Base-by-base conservation (phyloP, 108 stramenopile species). In the Fistulifera solaris region DNA sequence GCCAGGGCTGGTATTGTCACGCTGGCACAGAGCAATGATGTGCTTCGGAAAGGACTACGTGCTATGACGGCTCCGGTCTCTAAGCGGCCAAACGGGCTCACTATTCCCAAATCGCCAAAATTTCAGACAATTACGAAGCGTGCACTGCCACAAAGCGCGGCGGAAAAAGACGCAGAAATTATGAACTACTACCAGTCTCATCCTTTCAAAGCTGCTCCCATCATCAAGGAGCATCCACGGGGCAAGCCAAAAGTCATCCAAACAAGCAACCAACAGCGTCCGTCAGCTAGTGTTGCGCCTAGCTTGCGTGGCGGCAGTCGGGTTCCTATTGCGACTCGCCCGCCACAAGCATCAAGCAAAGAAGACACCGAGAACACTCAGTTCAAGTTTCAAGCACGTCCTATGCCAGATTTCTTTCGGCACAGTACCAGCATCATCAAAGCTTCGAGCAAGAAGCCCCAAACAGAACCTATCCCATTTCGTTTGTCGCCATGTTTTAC, bases 121-220 rank as follows among this genome's bases (percentile, higher is more conserved):
- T 74, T 74, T 41, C 58, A 68, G 26, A 48, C 63, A 7, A 54
- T 52, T 21, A 58, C 48, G 12, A 61, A 60, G 22, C 65, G 74
- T 7, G 50, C 59, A 0, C 40, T 38, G 1, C 67, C 71, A 4
- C 68, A 72, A 55, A 76, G 75, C 40, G 65, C 67, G 13, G 66
- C 61, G 11, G 68, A 76, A 48, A 47, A 28, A 35, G 75, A 76
- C 39, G 38, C 31, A 28, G 75, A 71, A 26, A 45, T 57, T 59
- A 76, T 76, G 75, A 56, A 68, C 42, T 65, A 76, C 42, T 61
- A 50, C 49, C 59, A 65, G 19, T 16, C 44, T 0, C 70, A 76
- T 38, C 71, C 75, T n/a, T 72, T 76, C 53, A 64, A 62, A 58
- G 75, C 75, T 35, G 31, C 31, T 35, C 31, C 31, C 8, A 35